phyloP scores from a whole-genome alignment of 805 yeast species.

The Cephaloascus albidus region DNA sequence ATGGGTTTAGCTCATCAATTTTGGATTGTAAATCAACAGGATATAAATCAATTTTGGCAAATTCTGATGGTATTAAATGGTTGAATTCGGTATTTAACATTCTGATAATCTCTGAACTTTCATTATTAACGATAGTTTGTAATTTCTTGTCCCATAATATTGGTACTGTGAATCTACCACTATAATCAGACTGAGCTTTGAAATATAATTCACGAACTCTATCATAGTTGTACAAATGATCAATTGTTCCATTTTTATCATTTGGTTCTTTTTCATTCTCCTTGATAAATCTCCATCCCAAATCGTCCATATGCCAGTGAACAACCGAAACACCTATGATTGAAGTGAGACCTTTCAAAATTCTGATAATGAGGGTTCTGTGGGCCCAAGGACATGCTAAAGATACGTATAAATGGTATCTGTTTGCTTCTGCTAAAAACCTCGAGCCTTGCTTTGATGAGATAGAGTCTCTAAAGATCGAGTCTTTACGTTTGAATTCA shows the following conservation, averaged over 20 bases:
- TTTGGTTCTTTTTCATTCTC: constrained; percentile 34
- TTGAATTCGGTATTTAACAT: constrained; percentile 73
- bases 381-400: constrained; percentile 97
- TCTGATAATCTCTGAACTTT: constrained; percentile 82
- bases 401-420: constrained; percentile 85
- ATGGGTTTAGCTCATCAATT: constrained; percentile 70
- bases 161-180: constrained; percentile 87
- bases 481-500: constrained; percentile 42
- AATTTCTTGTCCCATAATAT: constrained; percentile 85
- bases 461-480: constrained; percentile 55
- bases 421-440: constrained; percentile 63
- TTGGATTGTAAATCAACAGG: constrained; percentile 44
- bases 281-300: constrained; percentile 81
- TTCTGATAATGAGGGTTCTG: constrained; percentile 64
- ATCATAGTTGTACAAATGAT: constrained; percentile 43
- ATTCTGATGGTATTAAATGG: constrained; percentile 37
- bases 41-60: constrained; percentile 46
- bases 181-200: constrained; percentile 66
- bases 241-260: constrained; percentile 36
- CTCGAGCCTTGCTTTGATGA: constrained; percentile 47
- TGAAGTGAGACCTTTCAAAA: constrained; percentile 52
- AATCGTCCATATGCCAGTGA: constrained; percentile 80
- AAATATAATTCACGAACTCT: constrained; percentile 65
- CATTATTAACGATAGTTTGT: constrained; percentile 82
- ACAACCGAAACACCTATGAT: constrained; percentile 68